Evolutionary conservation across 805 yeast species (phyloP), one percentile per base, ranked within the genome.

Genomic region (Metschnikowia similis): DNA sequence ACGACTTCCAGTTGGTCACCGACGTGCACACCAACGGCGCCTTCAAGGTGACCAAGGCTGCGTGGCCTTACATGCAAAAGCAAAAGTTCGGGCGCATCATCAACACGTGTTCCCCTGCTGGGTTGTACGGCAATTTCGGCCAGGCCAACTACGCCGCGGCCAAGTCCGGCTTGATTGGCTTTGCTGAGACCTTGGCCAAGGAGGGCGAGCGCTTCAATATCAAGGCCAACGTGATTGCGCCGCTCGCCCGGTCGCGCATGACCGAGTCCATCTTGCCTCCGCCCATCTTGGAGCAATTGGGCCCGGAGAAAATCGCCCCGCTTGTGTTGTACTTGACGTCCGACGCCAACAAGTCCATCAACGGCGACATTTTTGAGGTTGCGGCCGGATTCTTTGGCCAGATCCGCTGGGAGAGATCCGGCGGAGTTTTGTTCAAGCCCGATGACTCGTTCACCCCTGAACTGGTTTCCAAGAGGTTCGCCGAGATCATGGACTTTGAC

Each of bases 41-140:
- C 13, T 92, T 80, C 71, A 83, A 82, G 71, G 82, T 88, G 48
- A 84, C 96, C 41, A 79, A 80, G 59, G 91, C 96, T 21, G 96
- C 97, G 36, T 92, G 98, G 98, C 90, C 92, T 8, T 77, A 86
- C 65, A 81, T 92, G 75, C 82, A 82, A 65, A 71, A 87, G 56
- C 97, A 94, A 69, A 81, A 82, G 53, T 92, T 76, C 64, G 99
- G 99, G 56, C 80, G 98, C 60, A 79, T 92, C 59, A 71, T 92
- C 61, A 91, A 89, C 78, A 91, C 97, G n/a, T 83, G 96, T 28
- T 90, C 97, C 4, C 97, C 98, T 4, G 98, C 98, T 34, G 99
- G 99, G 21, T 77, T 92, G 56, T 92, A 86, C 66, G 99, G 99
- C 54, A 90, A 90, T 72, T 92, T 91, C 71, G 99, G 99, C 45